Evolutionary conservation across 2,329 filamentous ascomycete species (phyloP).

Genomic region (Emmonsiellopsis sp.): DNA sequence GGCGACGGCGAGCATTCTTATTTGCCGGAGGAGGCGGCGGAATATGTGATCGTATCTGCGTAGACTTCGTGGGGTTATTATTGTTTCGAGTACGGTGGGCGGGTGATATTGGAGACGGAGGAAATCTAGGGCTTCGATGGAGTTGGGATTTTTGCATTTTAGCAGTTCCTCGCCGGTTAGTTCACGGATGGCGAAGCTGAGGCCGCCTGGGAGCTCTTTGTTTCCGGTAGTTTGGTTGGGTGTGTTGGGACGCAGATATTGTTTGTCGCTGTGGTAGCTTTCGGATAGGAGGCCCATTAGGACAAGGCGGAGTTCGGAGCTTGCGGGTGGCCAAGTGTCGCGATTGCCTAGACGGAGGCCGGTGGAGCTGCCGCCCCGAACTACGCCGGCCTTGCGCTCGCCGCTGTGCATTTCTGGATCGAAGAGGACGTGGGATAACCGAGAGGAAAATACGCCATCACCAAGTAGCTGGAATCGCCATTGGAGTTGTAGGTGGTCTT

Average conservation of each 20-base stretch:
- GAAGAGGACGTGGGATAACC: slow-evolving; percentile 74
- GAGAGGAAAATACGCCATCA: slow-evolving; percentile 72
- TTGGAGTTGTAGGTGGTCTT: slow-evolving; percentile 64
- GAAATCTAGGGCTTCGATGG: slow-evolving; percentile 86
- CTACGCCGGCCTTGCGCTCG: slow-evolving; percentile 60
- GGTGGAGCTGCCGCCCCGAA: slow-evolving; percentile 61
- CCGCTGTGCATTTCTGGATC: slow-evolving; percentile 71
- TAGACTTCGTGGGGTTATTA: slow-evolving; percentile 63
- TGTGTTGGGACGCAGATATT: slow-evolving; percentile 7
- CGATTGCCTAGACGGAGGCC: slow-evolving; percentile 74
- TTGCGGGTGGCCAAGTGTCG: slow-evolving; percentile 84
- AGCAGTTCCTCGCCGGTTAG: slow-evolving; percentile 70
- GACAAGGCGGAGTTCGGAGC: slow-evolving; percentile 81
- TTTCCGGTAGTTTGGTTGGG: slow-evolving; percentile 16
- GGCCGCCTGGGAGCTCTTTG: slow-evolving; percentile 51
- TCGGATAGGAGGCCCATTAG: slow-evolving; percentile 79
- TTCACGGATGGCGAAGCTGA: slow-evolving; percentile 78
- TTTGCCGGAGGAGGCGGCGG: slow-evolving; percentile 63
- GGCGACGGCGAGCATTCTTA: slow-evolving; percentile 70
- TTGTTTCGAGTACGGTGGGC: slow-evolving; percentile 57
- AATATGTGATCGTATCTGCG: slow-evolving; percentile 81
- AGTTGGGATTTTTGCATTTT: slow-evolving; percentile 70
- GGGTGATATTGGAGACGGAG: slow-evolving; percentile 76
- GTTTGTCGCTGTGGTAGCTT: slow-evolving; percentile 43
- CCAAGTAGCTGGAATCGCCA: slow-evolving; percentile 74